Evolutionary conservation across 2,329 filamentous ascomycete species (phyloP).

Genomic region (Eutypa lata): DNA sequence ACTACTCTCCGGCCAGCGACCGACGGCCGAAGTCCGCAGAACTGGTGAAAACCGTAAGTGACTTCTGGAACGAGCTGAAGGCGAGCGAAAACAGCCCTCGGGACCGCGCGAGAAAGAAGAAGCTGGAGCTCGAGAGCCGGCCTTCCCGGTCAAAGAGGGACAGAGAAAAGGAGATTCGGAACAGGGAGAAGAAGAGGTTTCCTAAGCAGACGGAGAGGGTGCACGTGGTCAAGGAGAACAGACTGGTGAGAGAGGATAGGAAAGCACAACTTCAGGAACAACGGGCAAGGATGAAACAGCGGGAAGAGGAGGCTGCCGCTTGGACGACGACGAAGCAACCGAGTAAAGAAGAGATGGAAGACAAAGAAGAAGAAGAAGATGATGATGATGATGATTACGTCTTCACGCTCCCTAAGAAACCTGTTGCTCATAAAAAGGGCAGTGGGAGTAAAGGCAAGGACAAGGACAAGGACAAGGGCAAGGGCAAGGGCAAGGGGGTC

Average conservation of each 20-base stretch:
- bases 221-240: constrained; percentile 4
- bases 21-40: background rate
- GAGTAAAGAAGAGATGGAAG: no score
- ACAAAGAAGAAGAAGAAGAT: background rate
- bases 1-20: background rate
- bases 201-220: constrained; percentile 6
- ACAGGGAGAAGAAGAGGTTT: constrained; percentile 4
- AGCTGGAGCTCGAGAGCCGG: background rate
- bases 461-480: background rate
- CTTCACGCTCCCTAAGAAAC: background rate
- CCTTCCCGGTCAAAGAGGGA: background rate
- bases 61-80: background rate
- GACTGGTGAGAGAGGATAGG: constrained; percentile 7
- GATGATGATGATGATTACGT: background rate
- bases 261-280: background rate
- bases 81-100: background rate
- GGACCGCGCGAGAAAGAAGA: background rate
- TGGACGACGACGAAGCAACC: no score
- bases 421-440: background rate
- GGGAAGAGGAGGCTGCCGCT: no score
- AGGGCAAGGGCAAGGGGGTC: background rate
- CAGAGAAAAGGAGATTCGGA: background rate
- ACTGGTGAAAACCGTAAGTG: background rate
- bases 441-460: background rate
- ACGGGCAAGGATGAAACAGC: background rate